phyloP scores from a whole-genome alignment of 2,329 filamentous ascomycete genomes.

The Botrytis porri region DNA sequence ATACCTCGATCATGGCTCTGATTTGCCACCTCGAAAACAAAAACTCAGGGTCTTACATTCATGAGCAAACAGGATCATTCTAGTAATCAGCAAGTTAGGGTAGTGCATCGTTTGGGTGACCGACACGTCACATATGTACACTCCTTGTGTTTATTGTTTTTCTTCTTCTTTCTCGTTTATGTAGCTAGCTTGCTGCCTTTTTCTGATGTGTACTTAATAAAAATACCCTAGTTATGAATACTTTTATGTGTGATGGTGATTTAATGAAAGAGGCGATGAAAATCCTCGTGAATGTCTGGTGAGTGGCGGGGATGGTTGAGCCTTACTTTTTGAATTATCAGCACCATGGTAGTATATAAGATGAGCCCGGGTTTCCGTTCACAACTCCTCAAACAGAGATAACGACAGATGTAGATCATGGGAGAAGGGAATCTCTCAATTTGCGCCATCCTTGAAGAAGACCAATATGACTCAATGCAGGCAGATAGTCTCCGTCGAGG shows the following conservation, averaged over 20 bases:
- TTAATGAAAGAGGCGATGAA: background rate
- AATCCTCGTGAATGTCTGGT: background rate
- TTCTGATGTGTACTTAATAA: background rate
- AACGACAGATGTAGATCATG: background rate
- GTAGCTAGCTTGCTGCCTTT: slow-evolving; percentile 5
- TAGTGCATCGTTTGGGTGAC: background rate
- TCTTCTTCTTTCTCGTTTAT: background rate
- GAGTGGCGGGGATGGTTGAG: background rate
- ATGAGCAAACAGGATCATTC: slow-evolving; percentile 18
- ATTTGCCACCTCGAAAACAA: slow-evolving; percentile 2
- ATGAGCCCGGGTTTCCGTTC: background rate
- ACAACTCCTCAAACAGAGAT: background rate
- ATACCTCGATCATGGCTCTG: slow-evolving; percentile 12
- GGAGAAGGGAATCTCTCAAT: background rate
- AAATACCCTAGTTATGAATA: slow-evolving; percentile 1
- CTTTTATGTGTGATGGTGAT: background rate
- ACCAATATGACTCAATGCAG: background rate
- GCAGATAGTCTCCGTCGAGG: background rate
- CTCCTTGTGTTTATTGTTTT: background rate
- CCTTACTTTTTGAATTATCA: background rate
- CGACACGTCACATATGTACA: background rate
- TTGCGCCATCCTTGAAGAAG: no score
- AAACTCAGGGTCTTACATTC: background rate
- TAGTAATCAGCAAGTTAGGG: slow-evolving; percentile 4
- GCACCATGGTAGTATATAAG: no score